phyloP scores from a whole-genome alignment of 805 yeast species.

The Saturnispora ahearnii region DNA sequence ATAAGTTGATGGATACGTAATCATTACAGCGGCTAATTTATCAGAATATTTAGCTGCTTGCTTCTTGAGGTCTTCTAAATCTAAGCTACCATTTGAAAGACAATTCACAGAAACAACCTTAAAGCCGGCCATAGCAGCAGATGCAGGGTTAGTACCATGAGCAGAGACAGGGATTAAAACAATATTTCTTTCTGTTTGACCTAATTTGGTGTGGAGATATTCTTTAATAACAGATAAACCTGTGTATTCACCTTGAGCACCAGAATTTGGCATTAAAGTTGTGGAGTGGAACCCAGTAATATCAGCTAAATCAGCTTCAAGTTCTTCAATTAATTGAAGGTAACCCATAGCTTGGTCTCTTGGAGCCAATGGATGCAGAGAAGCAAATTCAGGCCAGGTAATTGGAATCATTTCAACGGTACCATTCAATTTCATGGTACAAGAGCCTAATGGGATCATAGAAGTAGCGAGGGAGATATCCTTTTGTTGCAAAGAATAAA shows the following conservation, averaged over 20 bases:
- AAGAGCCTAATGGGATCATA: conserved; percentile 95
- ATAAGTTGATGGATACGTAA: conserved; percentile 95
- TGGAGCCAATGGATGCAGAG: conserved; percentile 91
- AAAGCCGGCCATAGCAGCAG: conserved; percentile 95
- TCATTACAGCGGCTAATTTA: conserved; percentile 84
- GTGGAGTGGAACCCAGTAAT: conserved; percentile 91
- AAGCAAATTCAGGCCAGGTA: conserved; percentile 87
- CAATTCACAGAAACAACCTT: conserved; percentile 92
- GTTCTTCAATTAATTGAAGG: conserved; percentile 59
- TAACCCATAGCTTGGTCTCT: conserved; percentile 84
- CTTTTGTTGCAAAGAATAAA: conserved; percentile 74
- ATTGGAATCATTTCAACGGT: conserved; percentile 93
- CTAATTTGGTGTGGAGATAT: conserved; percentile 55
- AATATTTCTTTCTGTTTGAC: conserved; percentile 66
- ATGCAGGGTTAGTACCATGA: conserved; percentile 98
- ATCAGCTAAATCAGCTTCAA: conserved; percentile 77
- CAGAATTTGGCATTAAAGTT: conserved; percentile 92
- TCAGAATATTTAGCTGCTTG: conserved; percentile 65
- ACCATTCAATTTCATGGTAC: conserved; percentile 96
- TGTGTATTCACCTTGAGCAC: conserved; percentile 97
- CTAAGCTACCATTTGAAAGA: conserved; percentile 75
- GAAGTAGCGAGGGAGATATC: conserved; percentile 92
- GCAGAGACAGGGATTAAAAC: conserved; percentile 96
- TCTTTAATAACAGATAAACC: conserved; percentile 82
- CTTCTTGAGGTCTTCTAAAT: conserved; percentile 59